Conservation (phyloP, 441 rosid genomes). For the Syzygium syzygioides region DNA sequence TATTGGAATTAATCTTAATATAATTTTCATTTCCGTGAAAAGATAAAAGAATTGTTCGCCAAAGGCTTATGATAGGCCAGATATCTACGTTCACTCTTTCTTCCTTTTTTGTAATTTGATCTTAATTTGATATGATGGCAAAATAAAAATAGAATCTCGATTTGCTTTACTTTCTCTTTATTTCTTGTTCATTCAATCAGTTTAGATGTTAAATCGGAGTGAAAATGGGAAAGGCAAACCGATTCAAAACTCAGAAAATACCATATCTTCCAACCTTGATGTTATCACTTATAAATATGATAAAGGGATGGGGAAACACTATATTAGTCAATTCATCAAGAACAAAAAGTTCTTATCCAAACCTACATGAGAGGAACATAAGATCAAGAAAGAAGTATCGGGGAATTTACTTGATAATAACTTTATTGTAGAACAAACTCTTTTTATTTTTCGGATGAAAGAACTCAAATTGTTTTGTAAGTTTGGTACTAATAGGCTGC, state of each 20-base stretch:
- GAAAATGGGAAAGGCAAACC: not conserved
- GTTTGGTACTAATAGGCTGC: no score
- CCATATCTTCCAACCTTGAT: not conserved
- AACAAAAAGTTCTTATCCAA: not conserved
- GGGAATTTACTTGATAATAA: not conserved
- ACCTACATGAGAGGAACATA: not conserved
- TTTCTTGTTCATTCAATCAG: not conserved
- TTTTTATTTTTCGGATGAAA: not conserved
- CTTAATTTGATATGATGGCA: not conserved
- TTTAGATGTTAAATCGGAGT: not conserved
- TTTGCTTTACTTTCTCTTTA: not conserved
- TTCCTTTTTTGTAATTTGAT: not conserved
- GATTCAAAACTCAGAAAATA: no score
- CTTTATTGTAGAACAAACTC: not conserved
- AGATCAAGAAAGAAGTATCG: not conserved
- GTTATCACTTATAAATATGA: not conserved
- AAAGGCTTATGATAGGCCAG: no score
- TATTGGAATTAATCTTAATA: no score
- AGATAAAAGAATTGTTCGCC: no score
- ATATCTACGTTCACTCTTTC: not conserved
- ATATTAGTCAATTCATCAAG: not conserved
- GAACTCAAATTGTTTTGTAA: not conserved
- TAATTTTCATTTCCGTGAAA: no score
- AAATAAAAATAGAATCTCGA: not conserved
- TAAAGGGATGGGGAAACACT: not conserved